phyloP scores from a whole-genome alignment of 805 yeast species.

The Ogataea degrootiae region DNA sequence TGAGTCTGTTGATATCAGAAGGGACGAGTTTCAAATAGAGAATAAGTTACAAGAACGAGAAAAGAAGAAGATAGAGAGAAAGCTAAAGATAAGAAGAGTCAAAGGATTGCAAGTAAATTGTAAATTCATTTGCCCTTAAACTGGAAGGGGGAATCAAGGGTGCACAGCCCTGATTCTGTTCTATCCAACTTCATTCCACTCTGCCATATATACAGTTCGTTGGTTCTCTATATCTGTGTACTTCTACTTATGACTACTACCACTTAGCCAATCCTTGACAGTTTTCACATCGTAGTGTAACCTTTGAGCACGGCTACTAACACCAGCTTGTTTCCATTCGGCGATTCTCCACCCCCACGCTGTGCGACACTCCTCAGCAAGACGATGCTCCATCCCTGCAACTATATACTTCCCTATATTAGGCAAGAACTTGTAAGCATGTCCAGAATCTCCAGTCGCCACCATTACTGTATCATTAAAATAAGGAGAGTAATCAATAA shows the following conservation, averaged over 20 bases:
- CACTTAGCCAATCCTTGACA: neutral
- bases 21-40: too few relatives aligned
- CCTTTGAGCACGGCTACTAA: slow-evolving; percentile 1
- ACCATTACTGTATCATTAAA: slow-evolving; percentile 26
- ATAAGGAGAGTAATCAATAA: slow-evolving; percentile 35
- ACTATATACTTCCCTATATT: slow-evolving; percentile 38
- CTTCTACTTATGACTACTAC: slow-evolving; percentile 1
- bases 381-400: slow-evolving; percentile 25
- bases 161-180: too few relatives aligned
- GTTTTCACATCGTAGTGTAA: neutral
- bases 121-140: too few relatives aligned
- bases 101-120: too few relatives aligned
- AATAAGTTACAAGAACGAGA: too few relatives aligned
- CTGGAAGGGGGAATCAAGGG: too few relatives aligned
- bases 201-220: too few relatives aligned
- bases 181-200: too few relatives aligned
- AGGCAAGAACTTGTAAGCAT: slow-evolving; percentile 41
- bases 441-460: slow-evolving; percentile 44
- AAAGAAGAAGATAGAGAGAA: too few relatives aligned
- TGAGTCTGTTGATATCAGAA: too few relatives aligned
- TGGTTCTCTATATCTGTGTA: neutral
- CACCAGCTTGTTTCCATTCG: neutral
- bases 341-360: slow-evolving; percentile 32
- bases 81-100: too few relatives aligned
- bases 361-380: slow-evolving; percentile 16